A percentile compares a stretch with the other conserved stretches of the same genome.
phyloP scores from a whole-genome alignment of 1,284 basidiomycete species.

The Ustilago shanxiensis region DNA sequence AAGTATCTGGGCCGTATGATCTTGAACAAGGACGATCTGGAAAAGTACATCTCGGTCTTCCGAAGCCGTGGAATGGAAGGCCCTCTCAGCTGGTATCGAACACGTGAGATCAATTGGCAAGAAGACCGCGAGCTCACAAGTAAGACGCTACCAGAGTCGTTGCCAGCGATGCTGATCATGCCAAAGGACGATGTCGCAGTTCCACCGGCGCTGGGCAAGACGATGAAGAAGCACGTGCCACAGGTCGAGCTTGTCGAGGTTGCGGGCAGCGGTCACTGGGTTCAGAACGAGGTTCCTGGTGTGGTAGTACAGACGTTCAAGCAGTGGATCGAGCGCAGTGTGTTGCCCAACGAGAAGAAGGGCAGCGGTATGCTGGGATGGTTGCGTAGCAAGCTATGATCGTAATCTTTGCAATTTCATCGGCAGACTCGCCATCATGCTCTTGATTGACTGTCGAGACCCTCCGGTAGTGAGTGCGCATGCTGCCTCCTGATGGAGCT shows the following conservation, averaged over 20 bases:
- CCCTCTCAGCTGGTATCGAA: constrained; percentile 62
- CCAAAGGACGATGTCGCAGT: constrained; percentile 53
- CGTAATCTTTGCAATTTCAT: no score
- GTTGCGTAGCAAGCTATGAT: constrained; percentile 38
- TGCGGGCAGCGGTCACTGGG: constrained; percentile 45
- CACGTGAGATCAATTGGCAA: constrained; percentile 54
- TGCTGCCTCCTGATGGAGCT: neutral
- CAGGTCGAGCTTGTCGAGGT: constrained; percentile 46
- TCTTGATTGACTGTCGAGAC: neutral
- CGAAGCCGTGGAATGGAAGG: constrained; percentile 60
- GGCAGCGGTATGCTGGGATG: constrained; percentile 36
- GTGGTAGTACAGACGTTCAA: constrained; percentile 42
- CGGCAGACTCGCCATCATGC: neutral
- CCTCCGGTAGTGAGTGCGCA: no score
- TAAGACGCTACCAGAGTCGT: constrained; percentile 40
- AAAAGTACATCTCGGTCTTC: constrained; percentile 42
- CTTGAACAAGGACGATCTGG: constrained; percentile 38
- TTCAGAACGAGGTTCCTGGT: constrained; percentile 52
- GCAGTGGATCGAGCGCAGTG: constrained; percentile 47
- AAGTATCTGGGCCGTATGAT: constrained; percentile 34
- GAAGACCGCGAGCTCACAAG: constrained; percentile 43
- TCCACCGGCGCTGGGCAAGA: constrained; percentile 40
- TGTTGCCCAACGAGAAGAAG: constrained; percentile 48
- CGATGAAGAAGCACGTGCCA: constrained; percentile 51
- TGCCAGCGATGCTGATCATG: constrained; percentile 50